phyloP scores from a whole-genome alignment of 2,329 filamentous ascomycete species.

The Penicillium sp. region DNA sequence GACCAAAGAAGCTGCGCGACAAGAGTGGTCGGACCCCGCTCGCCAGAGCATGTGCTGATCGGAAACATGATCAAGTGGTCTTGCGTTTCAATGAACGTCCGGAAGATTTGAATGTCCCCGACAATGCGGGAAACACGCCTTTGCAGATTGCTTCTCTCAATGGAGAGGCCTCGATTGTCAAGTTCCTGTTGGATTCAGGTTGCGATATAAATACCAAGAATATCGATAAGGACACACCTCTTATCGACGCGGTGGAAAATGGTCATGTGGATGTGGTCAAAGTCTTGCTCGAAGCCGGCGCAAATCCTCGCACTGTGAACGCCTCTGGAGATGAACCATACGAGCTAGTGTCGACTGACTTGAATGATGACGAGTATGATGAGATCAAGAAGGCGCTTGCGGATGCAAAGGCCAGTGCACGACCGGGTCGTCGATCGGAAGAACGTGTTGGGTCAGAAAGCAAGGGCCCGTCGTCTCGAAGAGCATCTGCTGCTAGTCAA shows the following conservation, averaged over 20 bases:
- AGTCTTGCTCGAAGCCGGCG: conserved; percentile 78
- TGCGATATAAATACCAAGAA: conserved; percentile 81
- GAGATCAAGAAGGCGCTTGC: conserved; percentile 72
- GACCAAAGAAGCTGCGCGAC: conserved; percentile 83
- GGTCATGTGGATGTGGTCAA: conserved; percentile 86
- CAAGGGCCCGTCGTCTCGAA: conserved; percentile 43
- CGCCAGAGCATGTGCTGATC: conserved; percentile 84
- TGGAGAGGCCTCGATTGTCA: conserved; percentile 82
- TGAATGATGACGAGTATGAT: conserved; percentile 65
- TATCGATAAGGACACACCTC: conserved; percentile 82
- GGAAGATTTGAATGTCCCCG: conserved; percentile 84
- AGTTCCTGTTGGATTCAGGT: conserved; percentile 78
- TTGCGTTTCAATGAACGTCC: conserved; percentile 73
- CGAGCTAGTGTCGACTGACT: conserved; percentile 73
- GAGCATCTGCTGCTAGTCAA: conserved; percentile 45
- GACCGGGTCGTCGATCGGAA: conserved; percentile 45
- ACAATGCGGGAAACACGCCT: conserved; percentile 95
- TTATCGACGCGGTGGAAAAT: conserved; percentile 96
- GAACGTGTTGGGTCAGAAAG: conserved; percentile 37
- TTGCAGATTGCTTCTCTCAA: conserved; percentile 89
- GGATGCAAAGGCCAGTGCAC: conserved; percentile 61
- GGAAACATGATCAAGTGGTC: conserved; percentile 77
- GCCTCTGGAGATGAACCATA: conserved; percentile 90
- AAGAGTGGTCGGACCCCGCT: conserved; percentile 88
- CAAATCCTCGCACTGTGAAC: conserved; percentile 88